Conservation (phyloP, 352 stramenopile genomes). For the Globisporangium irregulare region DNA sequence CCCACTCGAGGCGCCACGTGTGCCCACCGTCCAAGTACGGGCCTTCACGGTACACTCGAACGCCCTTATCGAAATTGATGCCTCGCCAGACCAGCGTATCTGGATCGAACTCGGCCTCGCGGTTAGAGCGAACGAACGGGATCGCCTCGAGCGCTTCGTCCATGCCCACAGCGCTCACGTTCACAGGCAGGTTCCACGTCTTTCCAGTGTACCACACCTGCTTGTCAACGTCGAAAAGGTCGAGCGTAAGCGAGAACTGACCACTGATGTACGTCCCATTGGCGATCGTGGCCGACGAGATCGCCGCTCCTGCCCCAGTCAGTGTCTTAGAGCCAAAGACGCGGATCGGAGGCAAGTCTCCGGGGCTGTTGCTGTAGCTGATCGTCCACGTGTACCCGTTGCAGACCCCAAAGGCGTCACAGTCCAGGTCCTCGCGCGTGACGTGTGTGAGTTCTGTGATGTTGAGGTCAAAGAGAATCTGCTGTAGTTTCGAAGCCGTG, state of each 20-base stretch:
- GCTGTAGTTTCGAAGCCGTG: conserved; percentile 22
- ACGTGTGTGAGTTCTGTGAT: conserved; percentile 44
- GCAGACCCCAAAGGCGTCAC: conserved; percentile 58
- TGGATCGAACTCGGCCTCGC: conserved; percentile 55
- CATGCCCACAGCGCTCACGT: conserved; percentile 65
- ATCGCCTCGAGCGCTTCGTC: conserved; percentile 73
- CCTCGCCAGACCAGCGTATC: conserved; percentile 51
- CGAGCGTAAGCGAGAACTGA: conserved; percentile 49
- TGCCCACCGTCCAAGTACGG: conserved; percentile 70
- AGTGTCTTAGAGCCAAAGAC: conserved; percentile 34
- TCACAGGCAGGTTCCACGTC: conserved; percentile 71
- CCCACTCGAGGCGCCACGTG: conserved; percentile 71
- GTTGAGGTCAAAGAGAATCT: conserved; percentile 31
- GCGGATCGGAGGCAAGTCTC: conserved; percentile 56
- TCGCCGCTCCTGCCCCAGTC: conserved; percentile 26
- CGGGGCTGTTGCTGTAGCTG: conserved; percentile 56
- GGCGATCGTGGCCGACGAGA: conserved; percentile 40
- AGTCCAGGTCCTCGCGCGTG: conserved; percentile 35
- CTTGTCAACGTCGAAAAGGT: conserved; percentile 44
- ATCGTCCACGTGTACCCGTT: conserved; percentile 70
- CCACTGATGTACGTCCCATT: conserved; percentile 79
- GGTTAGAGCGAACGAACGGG: conserved; percentile 62
- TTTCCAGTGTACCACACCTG: conserved; percentile 34
- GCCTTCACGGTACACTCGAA: conserved; percentile 63
- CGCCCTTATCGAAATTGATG: conserved; percentile 67